Percentiles rank a stretch among this genome's conserved stretches.
phyloP scores from a whole-genome alignment of 768 basidiomycete species.

The Asterophora lycoperdoides region DNA sequence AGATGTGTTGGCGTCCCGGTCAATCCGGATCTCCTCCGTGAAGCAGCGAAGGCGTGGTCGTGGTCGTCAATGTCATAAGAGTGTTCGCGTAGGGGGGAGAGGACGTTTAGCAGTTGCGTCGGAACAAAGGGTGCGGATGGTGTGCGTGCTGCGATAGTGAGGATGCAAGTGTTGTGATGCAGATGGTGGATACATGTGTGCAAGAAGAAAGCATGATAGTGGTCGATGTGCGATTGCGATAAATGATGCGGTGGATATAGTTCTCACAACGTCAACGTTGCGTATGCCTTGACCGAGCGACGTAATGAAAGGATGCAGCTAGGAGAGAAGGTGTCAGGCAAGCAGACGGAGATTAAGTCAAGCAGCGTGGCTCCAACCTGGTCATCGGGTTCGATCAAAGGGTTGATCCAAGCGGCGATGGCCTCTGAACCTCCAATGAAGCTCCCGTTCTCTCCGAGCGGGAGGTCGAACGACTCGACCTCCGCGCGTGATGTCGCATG shows the following conservation, averaged over 20 bases:
- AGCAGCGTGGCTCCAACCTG: slow-evolving; percentile 1
- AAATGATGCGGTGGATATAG: not conserved
- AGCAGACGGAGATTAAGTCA: no score
- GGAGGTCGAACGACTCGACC: slow-evolving; percentile 3
- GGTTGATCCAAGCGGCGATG: slow-evolving; percentile 15
- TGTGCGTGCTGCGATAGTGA: not conserved
- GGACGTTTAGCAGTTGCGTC: not conserved
- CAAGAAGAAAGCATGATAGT: slow-evolving; percentile 12
- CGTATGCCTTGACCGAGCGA: not conserved
- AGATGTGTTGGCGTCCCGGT: slow-evolving; percentile 1
- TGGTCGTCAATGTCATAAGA: slow-evolving; percentile 10
- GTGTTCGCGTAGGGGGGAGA: not conserved
- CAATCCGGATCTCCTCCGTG: not conserved
- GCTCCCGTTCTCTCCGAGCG: slow-evolving; percentile 6
- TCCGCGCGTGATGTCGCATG: slow-evolving; percentile 13
- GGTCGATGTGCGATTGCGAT: slow-evolving; percentile 10
- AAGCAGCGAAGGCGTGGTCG: slow-evolving; percentile 9
- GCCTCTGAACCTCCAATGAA: slow-evolving; percentile 3
- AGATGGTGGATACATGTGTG: slow-evolving; percentile 10
- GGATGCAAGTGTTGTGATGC: slow-evolving; percentile 5
- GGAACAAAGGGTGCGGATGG: not conserved
- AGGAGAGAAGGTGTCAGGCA: not conserved
- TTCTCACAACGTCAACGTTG: slow-evolving; percentile 4
- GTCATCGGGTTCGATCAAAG: not conserved
- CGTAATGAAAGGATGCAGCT: not conserved